Base-by-base conservation (phyloP, 176 grass and related monocot genomes). In the Elymus sibiricus region DNA sequence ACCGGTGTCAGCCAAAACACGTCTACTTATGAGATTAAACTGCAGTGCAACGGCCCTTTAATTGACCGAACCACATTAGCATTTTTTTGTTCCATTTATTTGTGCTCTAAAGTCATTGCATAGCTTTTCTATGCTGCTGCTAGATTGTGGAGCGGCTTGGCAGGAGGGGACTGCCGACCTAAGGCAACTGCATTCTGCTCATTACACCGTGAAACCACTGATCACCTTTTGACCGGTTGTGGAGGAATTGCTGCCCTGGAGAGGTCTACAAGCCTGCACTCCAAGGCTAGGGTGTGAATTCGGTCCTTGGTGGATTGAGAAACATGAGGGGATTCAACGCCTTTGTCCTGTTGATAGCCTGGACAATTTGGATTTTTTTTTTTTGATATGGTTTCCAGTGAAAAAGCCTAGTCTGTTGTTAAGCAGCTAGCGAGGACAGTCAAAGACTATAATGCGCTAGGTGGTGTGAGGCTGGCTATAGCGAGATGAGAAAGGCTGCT, bases 1-100 rank as follows among this genome's bases (percentile, higher is more conserved):
- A 53, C 15, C 64, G 68, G 55, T 76, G 44, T 55, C 62, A 76
- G 46, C 46, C 64, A 82, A 82, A 46, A 44, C 27, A 66, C 5
- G 17, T 80, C 46, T 82, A 70, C 31, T 88, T 85, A 42, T 63
- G 70, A 67, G 75, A 70, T 25, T 44, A 47, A 27, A 11, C 49
- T 66, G 25, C n/a, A 65, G 28, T 21, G n/a, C 5, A 22, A 71
- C 15, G 62, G 11, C 17, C 32, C 6, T 68, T 77, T n/a, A 70
- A 65, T 76, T 27, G 74, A 40, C 62, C 5, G 29, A 61, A 44
- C 74, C 31, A 72, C 16, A 22, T 74, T 43, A 82, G 12, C 46
- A 40, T 80, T 84, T 74, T 74, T 26, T 25, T 73, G 42, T 74
- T 81, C 46, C 26, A 75, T 12, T 56, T 80, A 65, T 43, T 74